Evolutionary conservation across 2,329 filamentous ascomycete species (phyloP), one percentile per base, ranked within the genome.

Genomic region (Phoma herbarum): DNA sequence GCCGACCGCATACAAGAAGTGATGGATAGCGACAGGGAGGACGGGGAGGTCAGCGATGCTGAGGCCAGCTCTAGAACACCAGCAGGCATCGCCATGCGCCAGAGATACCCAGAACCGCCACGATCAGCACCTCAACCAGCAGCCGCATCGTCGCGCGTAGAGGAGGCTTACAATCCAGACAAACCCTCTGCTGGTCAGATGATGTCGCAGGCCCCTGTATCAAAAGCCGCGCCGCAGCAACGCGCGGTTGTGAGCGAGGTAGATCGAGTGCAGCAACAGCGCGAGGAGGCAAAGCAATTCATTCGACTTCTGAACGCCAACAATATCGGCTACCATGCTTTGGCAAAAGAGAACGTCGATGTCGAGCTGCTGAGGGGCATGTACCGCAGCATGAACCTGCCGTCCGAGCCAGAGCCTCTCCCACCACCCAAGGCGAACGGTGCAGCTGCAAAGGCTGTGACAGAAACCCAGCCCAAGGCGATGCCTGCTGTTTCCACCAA

Each of bases 21-120:
- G 28, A 64, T 75, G 47, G 73, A 81, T 44, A 75, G 75, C 53
- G 82, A 84, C 56, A 79, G 79, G 55, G 91, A 95, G 69, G 91
- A 96, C 68, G 91, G 90, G 16, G 92, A 96, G 74, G 75, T 95
- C 28, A 90, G 87, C 62, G 91, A 94, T n/a, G 58, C 61, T 7
- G 73, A 71, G 18, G 60, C 22, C 5, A 35, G 50, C 29, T 61
- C 65, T 23, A 53, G 59, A 20, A 53, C 59, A 11, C 62, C 66
- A 25, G 62, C 60, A 6, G 43, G 18, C 29, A 60, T 57, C 20
- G 48, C 28, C 46, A 60, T 60, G 26, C 58, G 53, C 22, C 59
- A 47, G 20, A 37, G 51, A 11, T 46, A 55, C 31, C 56, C 44
- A 29, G 61, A 60, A 23, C 65, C 67, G 22, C 70, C 71, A 31